Evolutionary conservation across 768 basidiomycete genomes (phyloP).

Genomic region (Boletus bicolor): DNA sequence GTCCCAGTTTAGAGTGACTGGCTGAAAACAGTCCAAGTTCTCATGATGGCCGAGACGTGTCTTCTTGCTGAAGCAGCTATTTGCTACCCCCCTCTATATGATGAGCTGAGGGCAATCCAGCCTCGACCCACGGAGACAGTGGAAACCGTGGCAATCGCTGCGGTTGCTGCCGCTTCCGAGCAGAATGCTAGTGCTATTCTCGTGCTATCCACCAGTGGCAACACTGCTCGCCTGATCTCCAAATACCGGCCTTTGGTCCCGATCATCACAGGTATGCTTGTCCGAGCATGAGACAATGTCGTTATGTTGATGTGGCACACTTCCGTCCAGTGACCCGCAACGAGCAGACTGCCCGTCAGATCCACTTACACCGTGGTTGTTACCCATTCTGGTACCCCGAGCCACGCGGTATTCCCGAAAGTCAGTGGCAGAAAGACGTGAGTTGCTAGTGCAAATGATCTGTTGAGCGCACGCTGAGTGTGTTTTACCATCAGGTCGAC

Average conservation of each 20-base stretch:
- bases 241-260: constrained; percentile 94
- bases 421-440: constrained; percentile 98
- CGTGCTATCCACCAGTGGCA: constrained; percentile 94
- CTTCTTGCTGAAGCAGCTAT: constrained; percentile 93
- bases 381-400: constrained; percentile 98
- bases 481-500: constrained; percentile 55
- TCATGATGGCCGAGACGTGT: constrained; percentile 99
- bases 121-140: constrained; percentile 88
- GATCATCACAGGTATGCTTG: constrained; percentile 80
- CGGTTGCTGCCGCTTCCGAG: constrained; percentile 92
- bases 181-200: constrained; percentile 94
- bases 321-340: constrained; percentile 79
- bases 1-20: neutral
- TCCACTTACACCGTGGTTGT: constrained; percentile 93
- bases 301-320: constrained; percentile 4
- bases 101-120: constrained; percentile 78
- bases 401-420: constrained; percentile 80
- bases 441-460: constrained; percentile 25
- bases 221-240: constrained; percentile 92
- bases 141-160: constrained; percentile 95
- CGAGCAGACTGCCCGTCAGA: constrained; percentile 92
- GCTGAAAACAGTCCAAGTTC: constrained; percentile 47
- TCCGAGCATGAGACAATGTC: neutral
- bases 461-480: constrained; percentile 9
- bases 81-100: constrained; percentile 92